Base-by-base conservation (phyloP, 176 grass and related monocot species). In the Luzula sylvatica region DNA sequence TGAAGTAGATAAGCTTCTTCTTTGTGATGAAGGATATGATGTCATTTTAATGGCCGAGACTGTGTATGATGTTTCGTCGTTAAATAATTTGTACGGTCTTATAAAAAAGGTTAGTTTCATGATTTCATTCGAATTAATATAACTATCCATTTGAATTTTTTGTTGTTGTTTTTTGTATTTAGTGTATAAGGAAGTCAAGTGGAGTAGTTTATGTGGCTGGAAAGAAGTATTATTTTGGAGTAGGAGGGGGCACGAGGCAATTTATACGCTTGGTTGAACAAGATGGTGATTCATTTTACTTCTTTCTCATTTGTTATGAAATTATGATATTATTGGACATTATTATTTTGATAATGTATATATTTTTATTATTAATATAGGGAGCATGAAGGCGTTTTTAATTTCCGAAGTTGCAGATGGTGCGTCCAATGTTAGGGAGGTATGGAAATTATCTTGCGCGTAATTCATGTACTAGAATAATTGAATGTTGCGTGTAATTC, bases 21-120 rank as follows among this genome's bases (percentile, higher is more conserved):
- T 78, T 51, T 58, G 44, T 6, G 20, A 7, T 56, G 29, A 43
- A 42, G 81, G 85, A 27, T 98, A 98, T 16, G 69, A 98, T 73
- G 56, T 98, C 26, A 98, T 98, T 65, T 77, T 98, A 59, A 98
- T 98, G 92, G 81, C 92, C 50, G 85, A 98, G 44, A 98, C 92
- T 61, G 58, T 98, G 2, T 90, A 98, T 57, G 78, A 72, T 11
- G 27, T 88, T 50, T 77, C 82, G 71, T 98, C 85, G 23, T 72
- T 98, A 29, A 26, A 64, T 43, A 72, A 60, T 71, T 85, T 98
- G 49, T 98, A 82, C 56, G 18, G 11, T 16, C 85, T 83, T 32
- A 69, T 89, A 56, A 98, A 90, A 56, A 86, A 86, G 81, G 92
- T 87, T 43, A 51, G 29, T 21, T 26, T 68, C 47, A 3, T 42